phyloP scores from a whole-genome alignment of 1,284 basidiomycete species.

The Rhizoctonia solani region DNA sequence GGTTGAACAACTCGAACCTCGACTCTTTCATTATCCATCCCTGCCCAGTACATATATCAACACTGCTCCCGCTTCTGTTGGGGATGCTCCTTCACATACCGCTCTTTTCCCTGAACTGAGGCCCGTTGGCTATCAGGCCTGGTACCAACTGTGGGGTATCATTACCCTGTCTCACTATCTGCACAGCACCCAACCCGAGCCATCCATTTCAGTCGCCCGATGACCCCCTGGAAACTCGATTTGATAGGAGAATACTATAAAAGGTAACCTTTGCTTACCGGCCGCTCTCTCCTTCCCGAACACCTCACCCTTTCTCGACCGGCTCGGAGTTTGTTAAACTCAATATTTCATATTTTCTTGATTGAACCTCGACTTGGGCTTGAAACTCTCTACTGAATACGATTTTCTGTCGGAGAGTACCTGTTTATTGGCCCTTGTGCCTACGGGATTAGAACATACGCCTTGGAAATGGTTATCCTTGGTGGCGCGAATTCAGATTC shows the following conservation, averaged over 20 bases:
- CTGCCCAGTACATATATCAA: conserved; percentile 12
- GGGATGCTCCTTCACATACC: background rate
- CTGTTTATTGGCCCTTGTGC: too few relatives aligned
- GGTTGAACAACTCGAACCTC: conserved; percentile 9
- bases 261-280: background rate
- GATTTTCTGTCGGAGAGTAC: too few relatives aligned
- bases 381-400: too few relatives aligned
- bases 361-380: too few relatives aligned
- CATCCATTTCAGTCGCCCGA: conserved; percentile 5
- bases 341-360: too few relatives aligned
- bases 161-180: conserved; percentile 7
- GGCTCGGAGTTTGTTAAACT: background rate
- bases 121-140: background rate
- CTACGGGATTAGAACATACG: too few relatives aligned
- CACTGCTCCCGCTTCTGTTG: conserved; percentile 6
- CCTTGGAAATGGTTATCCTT: too few relatives aligned
- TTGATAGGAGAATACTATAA: conserved; percentile 20
- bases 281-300: background rate
- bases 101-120: conserved; percentile 2
- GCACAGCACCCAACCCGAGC: background rate
- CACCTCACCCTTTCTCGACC: background rate
- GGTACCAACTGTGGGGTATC: background rate
- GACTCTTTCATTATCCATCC: background rate
- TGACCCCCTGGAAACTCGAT: background rate
- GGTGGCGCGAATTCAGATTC: too few relatives aligned